These are phyloP conservation scores for Kwoniella botswanensis DNA, from an alignment of 768 basidiomycete species.

Conservation along the genomic window DNA sequence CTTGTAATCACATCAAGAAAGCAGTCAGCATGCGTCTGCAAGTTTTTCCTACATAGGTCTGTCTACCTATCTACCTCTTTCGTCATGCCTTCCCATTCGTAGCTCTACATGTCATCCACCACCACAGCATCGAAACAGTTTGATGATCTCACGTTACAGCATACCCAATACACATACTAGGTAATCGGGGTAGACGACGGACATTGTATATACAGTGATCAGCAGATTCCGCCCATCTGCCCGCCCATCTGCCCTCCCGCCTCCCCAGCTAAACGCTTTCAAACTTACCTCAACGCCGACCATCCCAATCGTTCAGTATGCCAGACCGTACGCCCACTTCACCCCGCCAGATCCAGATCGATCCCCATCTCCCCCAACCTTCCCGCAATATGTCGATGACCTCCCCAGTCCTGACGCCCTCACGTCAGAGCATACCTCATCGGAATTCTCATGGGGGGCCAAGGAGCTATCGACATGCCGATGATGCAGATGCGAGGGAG, in stretches of 20 bases:
- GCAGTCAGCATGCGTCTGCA: too few relatives aligned
- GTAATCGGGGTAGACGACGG: too few relatives aligned
- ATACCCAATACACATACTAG: too few relatives aligned
- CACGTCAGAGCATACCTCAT: constrained; percentile 24
- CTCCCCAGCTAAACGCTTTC: too few relatives aligned
- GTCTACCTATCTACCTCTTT: too few relatives aligned
- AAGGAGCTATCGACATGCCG: constrained; percentile 35
- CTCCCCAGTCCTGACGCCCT: constrained; percentile 33
- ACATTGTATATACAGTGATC: too few relatives aligned
- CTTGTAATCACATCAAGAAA: too few relatives aligned
- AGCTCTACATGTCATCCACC: too few relatives aligned
- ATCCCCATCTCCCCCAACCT: constrained; percentile 38
- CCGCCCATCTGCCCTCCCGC: neutral
- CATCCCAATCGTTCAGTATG: neutral
- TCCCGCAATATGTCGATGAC: constrained; percentile 22
- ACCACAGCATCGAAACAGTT: too few relatives aligned
- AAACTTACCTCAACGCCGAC: neutral
- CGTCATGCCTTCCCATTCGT: too few relatives aligned
- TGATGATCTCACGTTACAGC: too few relatives aligned
- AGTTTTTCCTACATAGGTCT: too few relatives aligned
- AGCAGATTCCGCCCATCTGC: neutral
- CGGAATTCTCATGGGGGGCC: constrained; percentile 20
- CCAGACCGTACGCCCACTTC: constrained; percentile 42
- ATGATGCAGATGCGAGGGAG: constrained; percentile 74
- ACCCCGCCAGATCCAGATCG: constrained; percentile 49